phyloP scores from a whole-genome alignment of 2,329 filamentous ascomycete species.

The Penicillium oxalicum region DNA sequence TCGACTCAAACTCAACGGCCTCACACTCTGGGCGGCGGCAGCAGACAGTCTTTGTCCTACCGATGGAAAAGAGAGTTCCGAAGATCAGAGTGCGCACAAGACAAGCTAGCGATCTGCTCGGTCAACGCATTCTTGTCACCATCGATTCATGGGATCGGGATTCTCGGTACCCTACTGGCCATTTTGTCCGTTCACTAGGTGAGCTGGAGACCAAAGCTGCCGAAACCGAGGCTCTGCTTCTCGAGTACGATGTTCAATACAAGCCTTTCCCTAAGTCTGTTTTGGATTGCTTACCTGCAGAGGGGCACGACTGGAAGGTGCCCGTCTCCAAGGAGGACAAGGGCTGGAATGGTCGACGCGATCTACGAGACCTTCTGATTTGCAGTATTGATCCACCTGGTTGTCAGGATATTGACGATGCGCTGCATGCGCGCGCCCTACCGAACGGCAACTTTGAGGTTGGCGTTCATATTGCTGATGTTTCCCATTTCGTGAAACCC shows the following conservation, averaged over 20 bases:
- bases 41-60: slow-evolving; percentile 88
- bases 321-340: slow-evolving; percentile 72
- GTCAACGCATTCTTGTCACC: slow-evolving; percentile 84
- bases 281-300: slow-evolving; percentile 80
- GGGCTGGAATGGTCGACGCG: slow-evolving; percentile 78
- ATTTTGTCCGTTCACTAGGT: slow-evolving; percentile 87
- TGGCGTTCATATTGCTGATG: slow-evolving; percentile 96
- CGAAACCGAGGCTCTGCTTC: slow-evolving; percentile 86
- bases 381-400: slow-evolving; percentile 96
- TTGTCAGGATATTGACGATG: slow-evolving; percentile 97
- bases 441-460: slow-evolving; percentile 94
- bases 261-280: slow-evolving; percentile 94
- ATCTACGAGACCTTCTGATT: slow-evolving; percentile 78
- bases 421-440: slow-evolving; percentile 75
- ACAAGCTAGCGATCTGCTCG: slow-evolving; percentile 80
- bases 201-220: slow-evolving; percentile 96
- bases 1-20: slow-evolving; percentile 79
- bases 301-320: slow-evolving; percentile 92
- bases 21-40: slow-evolving; percentile 73
- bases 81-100: slow-evolving; percentile 91
- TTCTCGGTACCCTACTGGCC: slow-evolving; percentile 84
- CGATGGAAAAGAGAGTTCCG: slow-evolving; percentile 96
- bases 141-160: slow-evolving; percentile 95
- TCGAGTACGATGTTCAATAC: slow-evolving; percentile 98
- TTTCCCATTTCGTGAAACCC: slow-evolving; percentile 98